phyloP scores from a whole-genome alignment of 331 rosid species.

The Prunus yedoensis region DNA sequence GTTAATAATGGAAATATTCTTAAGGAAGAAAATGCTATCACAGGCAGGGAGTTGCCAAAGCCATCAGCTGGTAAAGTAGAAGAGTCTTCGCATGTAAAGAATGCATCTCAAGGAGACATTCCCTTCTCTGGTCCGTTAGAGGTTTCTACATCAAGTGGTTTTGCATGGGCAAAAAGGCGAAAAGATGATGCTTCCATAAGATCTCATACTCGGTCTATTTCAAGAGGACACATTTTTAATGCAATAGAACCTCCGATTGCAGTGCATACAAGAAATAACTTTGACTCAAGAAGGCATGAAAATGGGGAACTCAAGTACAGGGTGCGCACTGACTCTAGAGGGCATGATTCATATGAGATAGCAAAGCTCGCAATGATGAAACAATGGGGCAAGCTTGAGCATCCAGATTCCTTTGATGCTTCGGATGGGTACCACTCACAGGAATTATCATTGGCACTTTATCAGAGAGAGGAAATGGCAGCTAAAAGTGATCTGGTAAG shows the following conservation, averaged over 20 bases:
- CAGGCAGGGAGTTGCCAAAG: conserved; percentile 45
- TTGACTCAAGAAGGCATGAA: conserved; percentile 55
- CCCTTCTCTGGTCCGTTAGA: conserved; percentile 89
- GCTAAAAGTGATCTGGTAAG: conserved; percentile 77
- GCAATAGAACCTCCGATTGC: conserved; percentile 46
- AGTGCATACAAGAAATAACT: conserved; percentile 46
- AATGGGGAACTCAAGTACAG: conserved; percentile 43
- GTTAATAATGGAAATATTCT: conserved; percentile 36
- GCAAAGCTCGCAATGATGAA: conserved; percentile 69
- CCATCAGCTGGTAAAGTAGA: conserved; percentile 48
- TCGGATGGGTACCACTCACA: conserved; percentile 92
- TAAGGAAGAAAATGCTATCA: conserved; percentile 42
- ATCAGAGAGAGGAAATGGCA: conserved; percentile 65
- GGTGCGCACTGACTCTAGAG: conserved; percentile 46
- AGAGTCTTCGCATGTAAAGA: conserved; percentile 60
- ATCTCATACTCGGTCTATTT: conserved; percentile 76
- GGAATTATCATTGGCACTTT: conserved; percentile 72
- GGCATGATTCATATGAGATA: conserved; percentile 57
- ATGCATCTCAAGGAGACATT: conserved; percentile 85
- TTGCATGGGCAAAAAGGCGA: conserved; percentile 96
- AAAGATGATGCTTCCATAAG: conserved; percentile 61
- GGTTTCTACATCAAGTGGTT: conserved; percentile 95
- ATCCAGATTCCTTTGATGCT: conserved; percentile 87
- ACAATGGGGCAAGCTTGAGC: conserved; percentile 87
- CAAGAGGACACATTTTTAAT: conserved; percentile 72